phyloP scores from a whole-genome alignment of 345 rosid species.

The Rubroshorea leprosula region DNA sequence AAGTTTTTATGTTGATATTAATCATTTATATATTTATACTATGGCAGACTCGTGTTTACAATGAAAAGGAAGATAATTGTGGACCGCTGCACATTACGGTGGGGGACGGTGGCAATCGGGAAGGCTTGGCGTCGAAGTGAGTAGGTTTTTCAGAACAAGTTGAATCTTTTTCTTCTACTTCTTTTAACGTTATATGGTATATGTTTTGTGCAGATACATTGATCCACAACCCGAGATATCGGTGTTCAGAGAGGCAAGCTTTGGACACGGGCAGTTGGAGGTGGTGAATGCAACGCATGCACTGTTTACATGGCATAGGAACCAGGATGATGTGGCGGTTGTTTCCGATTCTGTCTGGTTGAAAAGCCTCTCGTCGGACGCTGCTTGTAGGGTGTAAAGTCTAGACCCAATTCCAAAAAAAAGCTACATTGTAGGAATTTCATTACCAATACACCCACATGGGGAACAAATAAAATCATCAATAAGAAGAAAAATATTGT shows the following conservation, averaged over 20 bases:
- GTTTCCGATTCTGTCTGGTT: slow-evolving; percentile 50
- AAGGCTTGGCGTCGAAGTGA: slow-evolving; percentile 64
- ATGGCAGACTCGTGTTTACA: slow-evolving; percentile 52
- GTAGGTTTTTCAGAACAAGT: slow-evolving; percentile 4
- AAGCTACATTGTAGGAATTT: neutral
- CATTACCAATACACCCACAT: too few species aligned
- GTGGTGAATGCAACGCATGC: slow-evolving; percentile 70
- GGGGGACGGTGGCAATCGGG: slow-evolving; percentile 79
- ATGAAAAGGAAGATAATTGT: slow-evolving; percentile 45
- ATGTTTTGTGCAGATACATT: slow-evolving; percentile 33
- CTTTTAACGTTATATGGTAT: too few species aligned
- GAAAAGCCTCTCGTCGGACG: slow-evolving; percentile 33
- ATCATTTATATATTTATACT: too few species aligned
- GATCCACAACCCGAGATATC: slow-evolving; percentile 48
- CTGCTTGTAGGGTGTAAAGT: slow-evolving; percentile 32
- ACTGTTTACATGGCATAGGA: slow-evolving; percentile 67
- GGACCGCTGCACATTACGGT: slow-evolving; percentile 59
- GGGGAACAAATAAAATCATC: too few species aligned
- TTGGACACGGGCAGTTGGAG: slow-evolving; percentile 70
- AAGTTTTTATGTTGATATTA: too few species aligned
- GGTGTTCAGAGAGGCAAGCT: slow-evolving; percentile 66
- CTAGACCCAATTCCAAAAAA: too few species aligned
- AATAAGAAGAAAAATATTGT: too few species aligned
- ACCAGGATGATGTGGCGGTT: slow-evolving; percentile 40
- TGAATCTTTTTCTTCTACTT: neutral